Evolutionary conservation across 306 rosid genomes (phyloP), one percentile per base, ranked within the genome.

Genomic region (Ziziphus jujuba): DNA sequence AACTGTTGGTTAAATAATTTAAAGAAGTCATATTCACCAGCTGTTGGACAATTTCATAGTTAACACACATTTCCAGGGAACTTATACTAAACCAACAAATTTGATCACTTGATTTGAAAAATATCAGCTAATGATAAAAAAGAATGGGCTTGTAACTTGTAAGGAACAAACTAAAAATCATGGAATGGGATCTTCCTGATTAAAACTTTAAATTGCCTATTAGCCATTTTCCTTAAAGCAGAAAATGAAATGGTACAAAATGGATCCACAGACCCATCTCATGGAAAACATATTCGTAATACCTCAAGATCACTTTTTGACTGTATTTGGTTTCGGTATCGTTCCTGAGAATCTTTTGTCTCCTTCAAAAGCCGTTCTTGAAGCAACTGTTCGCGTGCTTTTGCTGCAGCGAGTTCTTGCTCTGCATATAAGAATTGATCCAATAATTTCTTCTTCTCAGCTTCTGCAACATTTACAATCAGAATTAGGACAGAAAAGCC

Each of bases 391-490:
- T 93, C 90, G 1, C 96, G 95, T 51, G 87, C 91, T 80, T 82
- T 88, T 33, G 96, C 84, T 69, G 98, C 98, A 21, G 95, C 90
- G 24, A 93, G 96, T 79, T 93, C 96, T 76, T 93, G 97, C 59
- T 93, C 83, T 0, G 75, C 66, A 50, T 80, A 72, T 31, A 86
- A 67, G 48, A 86, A 83, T 75, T 81, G 84, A 52, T 93, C 97
- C 77, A 79, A 66, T 72, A 78, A 77, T 61, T 80, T 84, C 75
- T 86, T 89, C 85, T 85, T 85, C 80, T 90, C 97, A 13, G 80
- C 73, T 67, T 86, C 97, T 89, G 82, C 52, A 71, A 38, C 69
- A 67, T 70, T 63, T 52, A 53, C 33, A 64, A 61, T 11, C n/a
- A 9, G 28, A 80, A 44, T 59, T 19, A 67, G 66, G 56, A 62